These are phyloP conservation scores for Psilocybe cyanescens DNA, from an alignment of 768 basidiomycete species.

Conservation along the genomic window DNA sequence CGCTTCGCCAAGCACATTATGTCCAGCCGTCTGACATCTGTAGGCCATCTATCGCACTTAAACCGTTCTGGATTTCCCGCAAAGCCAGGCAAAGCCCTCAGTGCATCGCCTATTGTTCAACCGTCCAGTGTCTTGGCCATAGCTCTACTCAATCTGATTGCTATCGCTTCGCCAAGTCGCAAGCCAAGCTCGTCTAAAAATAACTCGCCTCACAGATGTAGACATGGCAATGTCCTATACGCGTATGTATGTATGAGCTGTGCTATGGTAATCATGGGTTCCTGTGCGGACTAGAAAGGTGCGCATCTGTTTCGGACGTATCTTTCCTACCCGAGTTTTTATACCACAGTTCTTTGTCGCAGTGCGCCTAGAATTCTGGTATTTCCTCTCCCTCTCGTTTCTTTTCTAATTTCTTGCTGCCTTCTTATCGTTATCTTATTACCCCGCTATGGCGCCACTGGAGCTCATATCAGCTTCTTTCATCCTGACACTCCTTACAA, in stretches of 20 bases:
- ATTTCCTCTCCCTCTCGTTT: not conserved
- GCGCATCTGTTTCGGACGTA: not conserved
- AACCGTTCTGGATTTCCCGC: no score
- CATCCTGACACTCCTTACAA: conserved; percentile 30
- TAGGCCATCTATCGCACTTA: no score
- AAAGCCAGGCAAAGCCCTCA: no score
- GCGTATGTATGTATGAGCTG: not conserved
- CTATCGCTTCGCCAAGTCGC: not conserved
- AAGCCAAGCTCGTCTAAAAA: not conserved
- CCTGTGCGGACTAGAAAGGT: not conserved
- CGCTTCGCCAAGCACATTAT: no score
- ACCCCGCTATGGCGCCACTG: not conserved
- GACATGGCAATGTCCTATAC: not conserved
- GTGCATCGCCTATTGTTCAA: no score
- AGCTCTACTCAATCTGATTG: no score
- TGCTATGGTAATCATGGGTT: not conserved
- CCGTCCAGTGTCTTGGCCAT: no score
- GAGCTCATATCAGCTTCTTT: conserved; percentile 13
- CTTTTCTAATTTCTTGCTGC: not conserved
- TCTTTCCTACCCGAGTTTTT: not conserved
- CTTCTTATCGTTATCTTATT: not conserved
- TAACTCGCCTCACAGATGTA: not conserved
- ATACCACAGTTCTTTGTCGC: not conserved
- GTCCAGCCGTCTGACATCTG: no score
- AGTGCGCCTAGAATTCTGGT: not conserved